Evolutionary conservation across 352 stramenopile genomes (phyloP).

Genomic region (Globisporangium abappressorium): DNA sequence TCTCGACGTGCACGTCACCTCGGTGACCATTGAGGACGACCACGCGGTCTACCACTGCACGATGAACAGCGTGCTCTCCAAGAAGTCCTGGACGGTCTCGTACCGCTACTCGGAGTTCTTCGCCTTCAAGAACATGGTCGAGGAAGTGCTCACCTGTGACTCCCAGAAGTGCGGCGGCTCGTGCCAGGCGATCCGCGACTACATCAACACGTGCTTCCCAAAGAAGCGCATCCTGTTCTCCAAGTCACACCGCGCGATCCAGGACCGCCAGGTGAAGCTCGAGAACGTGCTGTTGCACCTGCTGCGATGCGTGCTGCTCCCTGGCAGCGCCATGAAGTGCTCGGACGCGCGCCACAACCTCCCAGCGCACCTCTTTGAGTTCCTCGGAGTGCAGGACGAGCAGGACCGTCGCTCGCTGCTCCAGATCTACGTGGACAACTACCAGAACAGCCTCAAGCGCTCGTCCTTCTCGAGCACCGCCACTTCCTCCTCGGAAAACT

Average conservation of each 20-base stretch:
- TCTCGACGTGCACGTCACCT: slow-evolving; percentile 39
- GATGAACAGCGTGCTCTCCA: slow-evolving; percentile 42
- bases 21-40: slow-evolving; percentile 30
- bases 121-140: slow-evolving; percentile 44
- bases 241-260: slow-evolving; percentile 28
- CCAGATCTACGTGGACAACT: slow-evolving; percentile 70
- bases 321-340: slow-evolving; percentile 71
- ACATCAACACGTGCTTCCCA: slow-evolving; percentile 54
- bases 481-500: slow-evolving; percentile 10
- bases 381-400: slow-evolving; percentile 50
- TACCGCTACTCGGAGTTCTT: slow-evolving; percentile 69
- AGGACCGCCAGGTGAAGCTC: slow-evolving; percentile 50
- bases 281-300: slow-evolving; percentile 66
- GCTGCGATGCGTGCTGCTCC: slow-evolving; percentile 59
- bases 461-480: slow-evolving; percentile 10
- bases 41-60: slow-evolving; percentile 52
- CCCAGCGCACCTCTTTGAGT: slow-evolving; percentile 52
- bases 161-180: slow-evolving; percentile 54
- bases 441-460: slow-evolving; percentile 32
- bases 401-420: slow-evolving; percentile 57
- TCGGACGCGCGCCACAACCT: slow-evolving; percentile 43
- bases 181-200: slow-evolving; percentile 69
- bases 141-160: slow-evolving; percentile 54
- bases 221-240: slow-evolving; percentile 44
- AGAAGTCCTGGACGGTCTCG: slow-evolving; percentile 47